Evolutionary conservation across 2,329 filamentous ascomycete species (phyloP).

Genomic region (Cordyceps tenuipes): DNA sequence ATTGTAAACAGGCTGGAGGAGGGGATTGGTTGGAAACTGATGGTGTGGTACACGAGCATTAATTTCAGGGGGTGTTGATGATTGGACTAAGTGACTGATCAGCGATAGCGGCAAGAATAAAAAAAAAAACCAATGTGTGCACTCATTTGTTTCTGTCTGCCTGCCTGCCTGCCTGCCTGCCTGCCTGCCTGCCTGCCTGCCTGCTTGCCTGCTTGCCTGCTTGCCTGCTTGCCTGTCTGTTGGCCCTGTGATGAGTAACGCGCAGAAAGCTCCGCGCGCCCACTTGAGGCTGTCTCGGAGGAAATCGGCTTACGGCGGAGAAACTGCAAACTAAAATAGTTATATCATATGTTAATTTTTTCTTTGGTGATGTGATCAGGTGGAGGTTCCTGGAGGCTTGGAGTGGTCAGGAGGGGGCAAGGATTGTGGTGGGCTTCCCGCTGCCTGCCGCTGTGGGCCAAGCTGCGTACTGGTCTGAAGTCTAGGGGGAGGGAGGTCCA

Average conservation of each 20-base stretch:
- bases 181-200: background rate
- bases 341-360: background rate
- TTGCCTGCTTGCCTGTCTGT: background rate
- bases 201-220: background rate
- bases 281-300: background rate
- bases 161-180: background rate
- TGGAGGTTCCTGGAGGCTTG: background rate
- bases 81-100: background rate
- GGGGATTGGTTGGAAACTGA: too few relatives aligned
- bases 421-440: background rate
- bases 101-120: background rate
- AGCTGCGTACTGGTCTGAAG: background rate
- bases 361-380: background rate
- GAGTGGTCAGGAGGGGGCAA: background rate
- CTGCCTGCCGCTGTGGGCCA: constrained; percentile 4
- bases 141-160: too few relatives aligned
- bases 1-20: background rate
- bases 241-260: too few relatives aligned
- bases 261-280: background rate
- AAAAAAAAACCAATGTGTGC: too few relatives aligned
- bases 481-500: background rate
- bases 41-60: background rate
- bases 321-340: too few relatives aligned
- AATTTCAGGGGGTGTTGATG: background rate
- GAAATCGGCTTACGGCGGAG: background rate